phyloP scores from a whole-genome alignment of 1,139 yeast genomes.

The Ogataea hybrid region DNA sequence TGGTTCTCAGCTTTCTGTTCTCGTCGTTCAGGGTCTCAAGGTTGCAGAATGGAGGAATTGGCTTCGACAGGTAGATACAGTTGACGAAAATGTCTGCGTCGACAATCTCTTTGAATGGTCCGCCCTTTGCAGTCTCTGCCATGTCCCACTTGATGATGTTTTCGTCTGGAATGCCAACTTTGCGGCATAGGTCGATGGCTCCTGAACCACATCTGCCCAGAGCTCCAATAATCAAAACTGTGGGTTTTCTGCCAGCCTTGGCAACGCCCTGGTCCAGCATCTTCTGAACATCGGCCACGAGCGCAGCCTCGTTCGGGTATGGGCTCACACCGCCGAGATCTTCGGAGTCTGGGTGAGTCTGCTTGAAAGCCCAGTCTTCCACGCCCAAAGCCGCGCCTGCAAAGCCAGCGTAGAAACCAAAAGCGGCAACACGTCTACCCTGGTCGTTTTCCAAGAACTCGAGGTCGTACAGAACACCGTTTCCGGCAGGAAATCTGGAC shows the following conservation, averaged over 20 bases:
- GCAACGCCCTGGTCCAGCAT: slow-evolving; percentile 59
- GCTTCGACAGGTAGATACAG: slow-evolving; percentile 90
- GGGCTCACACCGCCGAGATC: slow-evolving; percentile 78
- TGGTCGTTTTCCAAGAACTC: slow-evolving; percentile 92
- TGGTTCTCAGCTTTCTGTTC: slow-evolving; percentile 77
- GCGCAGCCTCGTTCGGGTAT: slow-evolving; percentile 73
- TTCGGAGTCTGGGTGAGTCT: slow-evolving; percentile 58
- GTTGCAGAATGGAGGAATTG: slow-evolving; percentile 90
- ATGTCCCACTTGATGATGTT: slow-evolving; percentile 94
- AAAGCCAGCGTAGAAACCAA: slow-evolving; percentile 97
- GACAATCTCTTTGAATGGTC: slow-evolving; percentile 92
- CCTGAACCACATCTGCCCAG: slow-evolving; percentile 99
- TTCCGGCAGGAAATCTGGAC: slow-evolving; percentile 84
- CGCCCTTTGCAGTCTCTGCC: slow-evolving; percentile 94
- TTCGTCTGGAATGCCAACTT: slow-evolving; percentile 84
- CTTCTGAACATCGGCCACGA: slow-evolving; percentile 66
- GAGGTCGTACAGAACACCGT: slow-evolving; percentile 85
- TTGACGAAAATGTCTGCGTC: slow-evolving; percentile 87
- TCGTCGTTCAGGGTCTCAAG: slow-evolving; percentile 60
- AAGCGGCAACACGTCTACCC: slow-evolving; percentile 98
- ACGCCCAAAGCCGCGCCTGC: slow-evolving; percentile 98
- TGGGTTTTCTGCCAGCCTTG: slow-evolving; percentile 69
- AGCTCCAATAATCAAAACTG: slow-evolving; percentile 90
- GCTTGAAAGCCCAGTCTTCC: slow-evolving; percentile 92
- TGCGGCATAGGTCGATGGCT: slow-evolving; percentile 78